Evolutionary conservation across 257 asterid species (phyloP), one percentile per base, ranked within the genome.

Genomic region (Datura wrightii): DNA sequence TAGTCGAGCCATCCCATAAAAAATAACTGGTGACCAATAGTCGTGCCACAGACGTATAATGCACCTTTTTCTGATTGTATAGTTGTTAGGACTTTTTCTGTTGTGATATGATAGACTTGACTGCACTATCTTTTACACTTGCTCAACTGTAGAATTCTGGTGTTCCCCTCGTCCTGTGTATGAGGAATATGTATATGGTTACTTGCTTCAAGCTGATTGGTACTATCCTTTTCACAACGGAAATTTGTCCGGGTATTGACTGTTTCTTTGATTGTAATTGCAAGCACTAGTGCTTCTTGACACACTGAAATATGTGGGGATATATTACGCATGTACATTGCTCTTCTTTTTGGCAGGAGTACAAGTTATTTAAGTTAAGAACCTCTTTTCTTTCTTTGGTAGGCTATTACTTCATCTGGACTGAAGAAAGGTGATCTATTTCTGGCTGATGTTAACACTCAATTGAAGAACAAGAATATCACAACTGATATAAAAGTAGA

Each of bases 361-460:
- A 48, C 44, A 48, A 74, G 18, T 74, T 74, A 6, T 74, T 74
- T 13, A 48, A 44, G 39, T 19, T 31, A 24, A 76, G 31, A 11
- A 34, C 39, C 46, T 18, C 34, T 24, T 3, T 31, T 10, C 14
- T 3, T 76, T 62, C 31, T 50, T 76, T 48, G 82, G 55, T 76
- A 76, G 82, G 82, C 82, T 31, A 50, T 76, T 50, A 76, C 82
- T 13, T 76, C 82, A 48, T 48, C 82, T 24, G 62, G 82, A 50
- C 46, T 76, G 62, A 76, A 76, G 82, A 76, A 76, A 76, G 82
- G 82, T 76, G 82, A 76, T 76, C 82, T 76, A 34, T 78, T 78
- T 78, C 48, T 78, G 63, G 46, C 82, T 31, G 82, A 78, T 52
- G 82, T 78, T 78, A 78, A 52, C 46, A 78, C 82, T 78, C 82